Percentiles rank a stretch among this genome's conserved stretches.
Conservation (phyloP, 305 asterid species). For the Solanum hybrid region DNA sequence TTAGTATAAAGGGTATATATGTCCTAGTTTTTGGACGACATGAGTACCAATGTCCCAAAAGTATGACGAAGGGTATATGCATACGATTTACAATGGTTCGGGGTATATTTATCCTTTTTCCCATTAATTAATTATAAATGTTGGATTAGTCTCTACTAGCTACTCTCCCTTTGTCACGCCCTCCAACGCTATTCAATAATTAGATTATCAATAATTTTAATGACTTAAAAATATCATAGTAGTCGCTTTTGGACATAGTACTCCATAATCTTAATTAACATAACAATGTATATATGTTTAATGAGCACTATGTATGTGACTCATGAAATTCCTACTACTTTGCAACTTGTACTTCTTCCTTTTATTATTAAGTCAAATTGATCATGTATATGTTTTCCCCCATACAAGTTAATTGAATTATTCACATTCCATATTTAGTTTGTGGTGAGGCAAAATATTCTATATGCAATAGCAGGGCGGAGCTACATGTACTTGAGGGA, state of each 20-base stretch:
- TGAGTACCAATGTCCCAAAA: too few species aligned
- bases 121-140: background rate
- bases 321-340: background rate
- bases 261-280: background rate
- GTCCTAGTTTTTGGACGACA: too few species aligned
- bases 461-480: background rate
- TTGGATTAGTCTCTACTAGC: background rate
- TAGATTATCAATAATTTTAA: background rate
- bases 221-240: background rate
- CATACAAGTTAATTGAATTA: background rate
- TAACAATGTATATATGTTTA: background rate
- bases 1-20: too few species aligned
- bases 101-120: too few species aligned
- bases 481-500: background rate
- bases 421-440: background rate
- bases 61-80: too few species aligned
- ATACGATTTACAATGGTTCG: too few species aligned
- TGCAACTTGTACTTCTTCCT: background rate
- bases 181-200: background rate
- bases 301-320: background rate
- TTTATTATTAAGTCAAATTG: background rate
- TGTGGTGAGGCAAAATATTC: background rate
- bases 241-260: background rate
- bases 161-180: background rate
- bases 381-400: background rate